Evolutionary conservation across 768 basidiomycete species (phyloP).

Genomic region (Strobilomyces dryophilus): DNA sequence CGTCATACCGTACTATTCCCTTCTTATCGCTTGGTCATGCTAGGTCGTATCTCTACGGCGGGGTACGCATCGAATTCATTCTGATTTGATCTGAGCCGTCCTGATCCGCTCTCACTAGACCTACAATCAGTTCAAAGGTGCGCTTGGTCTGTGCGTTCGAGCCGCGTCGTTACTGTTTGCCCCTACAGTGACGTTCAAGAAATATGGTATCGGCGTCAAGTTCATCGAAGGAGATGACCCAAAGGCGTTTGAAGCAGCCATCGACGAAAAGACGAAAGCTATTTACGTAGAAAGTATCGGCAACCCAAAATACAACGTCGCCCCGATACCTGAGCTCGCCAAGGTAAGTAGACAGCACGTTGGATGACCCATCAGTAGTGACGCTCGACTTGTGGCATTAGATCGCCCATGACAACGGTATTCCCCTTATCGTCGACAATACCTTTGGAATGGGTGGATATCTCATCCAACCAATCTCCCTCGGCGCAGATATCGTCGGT

Average conservation of each 20-base stretch:
- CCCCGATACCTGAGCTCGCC: conserved; percentile 53
- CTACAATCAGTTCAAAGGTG: conserved; percentile 64
- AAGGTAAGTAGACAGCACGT: conserved; percentile 32
- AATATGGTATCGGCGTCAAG: conserved; percentile 51
- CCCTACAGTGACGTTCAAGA: conserved; percentile 46
- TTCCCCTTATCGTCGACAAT: conserved; percentile 65
- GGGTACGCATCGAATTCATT: conserved; percentile 34
- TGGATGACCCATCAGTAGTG: neutral
- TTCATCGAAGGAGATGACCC: conserved; percentile 49
- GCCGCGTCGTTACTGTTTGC: neutral
- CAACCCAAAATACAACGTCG: conserved; percentile 57
- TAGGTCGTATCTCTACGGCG: conserved; percentile 56
- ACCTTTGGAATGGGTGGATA: conserved; percentile 63
- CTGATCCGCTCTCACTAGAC: conserved; percentile 34
- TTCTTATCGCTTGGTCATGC: neutral
- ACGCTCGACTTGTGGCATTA: conserved; percentile 11
- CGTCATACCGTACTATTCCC: neutral
- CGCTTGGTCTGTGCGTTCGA: neutral
- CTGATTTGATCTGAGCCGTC: neutral
- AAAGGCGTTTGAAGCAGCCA: conserved; percentile 45
- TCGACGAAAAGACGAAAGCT: conserved; percentile 58
- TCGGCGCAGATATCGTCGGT: conserved; percentile 55
- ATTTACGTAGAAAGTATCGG: conserved; percentile 60
- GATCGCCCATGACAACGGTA: conserved; percentile 56
- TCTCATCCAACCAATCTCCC: conserved; percentile 48